A percentile compares a stretch with the other conserved stretches of the same genome.
Evolutionary conservation across 1,139 yeast species (phyloP).

Genomic region (Eremothecium gossypii): DNA sequence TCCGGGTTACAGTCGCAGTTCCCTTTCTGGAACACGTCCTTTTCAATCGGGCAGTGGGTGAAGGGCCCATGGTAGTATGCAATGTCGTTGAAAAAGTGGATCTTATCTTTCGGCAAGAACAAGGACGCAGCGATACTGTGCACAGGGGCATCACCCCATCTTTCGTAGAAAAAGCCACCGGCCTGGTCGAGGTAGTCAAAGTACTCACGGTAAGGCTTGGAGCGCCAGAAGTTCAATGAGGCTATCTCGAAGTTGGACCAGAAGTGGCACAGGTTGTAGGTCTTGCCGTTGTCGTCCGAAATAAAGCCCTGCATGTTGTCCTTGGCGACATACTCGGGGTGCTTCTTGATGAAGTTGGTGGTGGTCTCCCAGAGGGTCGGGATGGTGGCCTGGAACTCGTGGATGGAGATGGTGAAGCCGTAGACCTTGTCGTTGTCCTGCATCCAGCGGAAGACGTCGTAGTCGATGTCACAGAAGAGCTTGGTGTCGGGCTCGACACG

Average conservation of each 20-base stretch:
- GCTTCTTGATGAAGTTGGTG: constrained; percentile 50
- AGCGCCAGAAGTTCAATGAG: constrained; percentile 63
- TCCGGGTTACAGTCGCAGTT: constrained; percentile 59
- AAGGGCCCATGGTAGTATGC: constrained; percentile 51
- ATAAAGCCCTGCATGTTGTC: constrained; percentile 66
- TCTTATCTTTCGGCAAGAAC: constrained; percentile 52
- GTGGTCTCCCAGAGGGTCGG: constrained; percentile 76
- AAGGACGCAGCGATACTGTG: constrained; percentile 78
- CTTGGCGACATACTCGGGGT: constrained; percentile 56
- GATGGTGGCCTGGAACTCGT: constrained; percentile 73
- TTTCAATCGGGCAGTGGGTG: constrained; percentile 58
- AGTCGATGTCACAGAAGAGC: constrained; percentile 69
- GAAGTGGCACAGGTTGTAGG: constrained; percentile 76
- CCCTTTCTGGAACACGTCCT: constrained; percentile 38
- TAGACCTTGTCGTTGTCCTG: constrained; percentile 62
- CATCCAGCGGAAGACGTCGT: constrained; percentile 79
- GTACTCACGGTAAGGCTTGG: constrained; percentile 57
- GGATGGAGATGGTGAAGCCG: constrained; percentile 74
- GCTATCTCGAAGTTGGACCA: constrained; percentile 87
- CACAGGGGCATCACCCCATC: constrained; percentile 93
- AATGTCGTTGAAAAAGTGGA: constrained; percentile 72
- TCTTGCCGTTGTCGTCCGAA: constrained; percentile 53
- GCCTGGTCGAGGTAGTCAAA: constrained; percentile 65
- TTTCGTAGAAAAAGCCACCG: constrained; percentile 84
- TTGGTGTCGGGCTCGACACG: constrained; percentile 84